phyloP scores from a whole-genome alignment of 345 rosid genomes.

The Zanthoxylum bungeanum region DNA sequence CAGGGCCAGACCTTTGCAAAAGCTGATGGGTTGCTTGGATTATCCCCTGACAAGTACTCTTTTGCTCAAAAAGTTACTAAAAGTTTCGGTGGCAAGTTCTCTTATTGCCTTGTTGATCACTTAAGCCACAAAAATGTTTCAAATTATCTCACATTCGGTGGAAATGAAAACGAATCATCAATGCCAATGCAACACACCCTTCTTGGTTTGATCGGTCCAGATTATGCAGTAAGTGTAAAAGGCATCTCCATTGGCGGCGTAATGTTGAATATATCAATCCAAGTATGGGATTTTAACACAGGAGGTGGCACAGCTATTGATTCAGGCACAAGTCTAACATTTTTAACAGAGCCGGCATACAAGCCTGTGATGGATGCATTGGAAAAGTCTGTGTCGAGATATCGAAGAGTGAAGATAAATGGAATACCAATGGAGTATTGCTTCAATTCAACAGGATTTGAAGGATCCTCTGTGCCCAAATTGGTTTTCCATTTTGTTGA shows the following conservation, averaged over 20 bases:
- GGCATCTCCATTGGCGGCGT: constrained; percentile 44
- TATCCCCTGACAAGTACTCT: constrained; percentile 41
- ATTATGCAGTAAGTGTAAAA: constrained; percentile 40
- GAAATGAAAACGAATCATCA: background rate
- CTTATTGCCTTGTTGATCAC: constrained; percentile 66
- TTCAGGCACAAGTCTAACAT: constrained; percentile 52
- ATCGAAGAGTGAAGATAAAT: constrained; percentile 20
- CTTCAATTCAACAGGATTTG: constrained; percentile 31
- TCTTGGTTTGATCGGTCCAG: constrained; percentile 36
- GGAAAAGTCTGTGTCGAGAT: constrained; percentile 21
- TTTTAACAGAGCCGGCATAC: constrained; percentile 40
- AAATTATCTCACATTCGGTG: constrained; percentile 52
- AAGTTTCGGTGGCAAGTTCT: constrained; percentile 40
- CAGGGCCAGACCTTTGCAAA: constrained; percentile 27
- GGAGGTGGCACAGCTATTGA: constrained; percentile 57
- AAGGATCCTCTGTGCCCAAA: constrained; percentile 35
- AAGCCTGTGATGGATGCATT: constrained; percentile 36
- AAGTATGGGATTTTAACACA: constrained; percentile 35
- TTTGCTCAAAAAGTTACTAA: constrained; percentile 37
- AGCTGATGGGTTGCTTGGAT: constrained; percentile 58
- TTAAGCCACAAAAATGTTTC: constrained; percentile 41
- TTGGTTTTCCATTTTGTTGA: constrained; percentile 40
- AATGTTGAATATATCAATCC: constrained; percentile 39
- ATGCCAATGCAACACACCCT: constrained; percentile 28
- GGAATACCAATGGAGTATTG: constrained; percentile 55